Evolutionary conservation across 345 rosid genomes (phyloP).

Genomic region (Populus nigra): DNA sequence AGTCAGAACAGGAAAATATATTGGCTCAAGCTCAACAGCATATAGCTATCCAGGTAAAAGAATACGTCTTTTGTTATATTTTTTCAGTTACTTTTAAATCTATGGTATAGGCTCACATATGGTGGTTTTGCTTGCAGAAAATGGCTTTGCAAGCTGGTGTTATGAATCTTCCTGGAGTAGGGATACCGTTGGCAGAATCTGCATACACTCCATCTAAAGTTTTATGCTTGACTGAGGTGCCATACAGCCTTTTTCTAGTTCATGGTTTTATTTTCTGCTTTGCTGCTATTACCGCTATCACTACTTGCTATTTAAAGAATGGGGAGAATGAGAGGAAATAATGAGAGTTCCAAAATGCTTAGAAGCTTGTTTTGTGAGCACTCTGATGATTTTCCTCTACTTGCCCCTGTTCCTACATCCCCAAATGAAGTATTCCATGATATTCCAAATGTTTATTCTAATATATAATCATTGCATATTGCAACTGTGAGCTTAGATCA

Average conservation of each 20-base stretch:
- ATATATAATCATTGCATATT: not conserved
- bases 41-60: slow-evolving; percentile 31
- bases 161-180: slow-evolving; percentile 23
- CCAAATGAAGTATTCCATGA: not conserved
- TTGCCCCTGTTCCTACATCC: not conserved
- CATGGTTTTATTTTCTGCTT: not conserved
- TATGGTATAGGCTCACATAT: not conserved
- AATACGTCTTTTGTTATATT: not conserved
- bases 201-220: slow-evolving; percentile 26
- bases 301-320: not conserved
- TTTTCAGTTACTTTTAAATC: not conserved
- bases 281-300: not conserved
- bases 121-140: slow-evolving; percentile 15
- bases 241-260: not conserved
- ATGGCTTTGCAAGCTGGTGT: slow-evolving; percentile 32
- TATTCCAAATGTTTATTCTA: not conserved
- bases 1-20: slow-evolving; percentile 27
- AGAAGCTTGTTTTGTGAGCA: not conserved
- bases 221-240: slow-evolving; percentile 33
- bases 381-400: not conserved
- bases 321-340: not conserved
- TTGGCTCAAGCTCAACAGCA: slow-evolving; percentile 34
- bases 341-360: not conserved
- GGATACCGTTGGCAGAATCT: not conserved
- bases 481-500: not conserved